Base-by-base conservation (phyloP, 106 monocot species). In the Vanilla planifolia region DNA sequence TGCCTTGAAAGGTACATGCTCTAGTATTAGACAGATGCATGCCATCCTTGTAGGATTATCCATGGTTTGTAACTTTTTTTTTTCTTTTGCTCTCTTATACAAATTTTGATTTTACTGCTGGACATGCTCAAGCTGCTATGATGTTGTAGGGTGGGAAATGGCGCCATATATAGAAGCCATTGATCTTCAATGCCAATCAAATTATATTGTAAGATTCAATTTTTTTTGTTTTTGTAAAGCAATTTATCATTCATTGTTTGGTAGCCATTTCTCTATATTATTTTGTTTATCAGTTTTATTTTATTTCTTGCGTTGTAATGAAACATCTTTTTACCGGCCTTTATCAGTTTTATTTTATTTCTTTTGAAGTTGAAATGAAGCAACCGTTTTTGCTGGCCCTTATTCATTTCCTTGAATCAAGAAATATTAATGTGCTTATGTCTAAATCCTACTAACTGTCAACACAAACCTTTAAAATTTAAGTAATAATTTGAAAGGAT, bases 141-240 rank as follows among this genome's bases (percentile, higher is more conserved):
- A 48, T 69, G n/a, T n/a, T 64, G 25, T 72, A 98, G 96, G 73
- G 48, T 99, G 98, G 98, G 82, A 92, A 48, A 84, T 92, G 70
- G 98, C 92, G 39, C 92, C 98, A 16, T 99, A 77, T 44, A 85
- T 92, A 60, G 98, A 99, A 59, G 88, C 92, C 61, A 80, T 92
- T 71, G 82, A 99, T 83, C 68, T 73, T 73, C 92, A 92, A 75
- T 37, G 71, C 27, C 61, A 77, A 23, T 82, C 85, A 61, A 66
- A 48, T 62, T 83, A 80, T 58, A 62, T 62, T 55, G 96, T 98
- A 77, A 75, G 74, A 67, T 22, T 67, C 55, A 16, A 60, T 55
- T 44, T 37, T 53, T 4, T 27, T 34, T 22, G 11, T 41, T 26
- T 40, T 16, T 50, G 0, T 20, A 21, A 47, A 47, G 20, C 22